phyloP scores from a whole-genome alignment of 495 filamentous ascomycete species.

The Mytilinidion resinicola region DNA sequence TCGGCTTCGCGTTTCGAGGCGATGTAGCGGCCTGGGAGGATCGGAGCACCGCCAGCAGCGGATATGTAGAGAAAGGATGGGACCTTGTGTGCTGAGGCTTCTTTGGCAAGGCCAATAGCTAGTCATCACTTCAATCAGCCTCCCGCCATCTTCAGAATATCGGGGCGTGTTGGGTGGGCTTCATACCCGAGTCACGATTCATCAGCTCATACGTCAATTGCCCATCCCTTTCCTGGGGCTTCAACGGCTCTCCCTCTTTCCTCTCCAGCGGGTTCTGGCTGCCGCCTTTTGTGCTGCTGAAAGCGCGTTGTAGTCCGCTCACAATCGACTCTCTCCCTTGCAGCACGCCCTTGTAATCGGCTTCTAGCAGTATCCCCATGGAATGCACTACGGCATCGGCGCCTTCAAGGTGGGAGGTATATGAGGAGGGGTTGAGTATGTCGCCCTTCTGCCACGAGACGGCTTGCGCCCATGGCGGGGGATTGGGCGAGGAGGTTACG shows the following conservation, averaged over 20 bases:
- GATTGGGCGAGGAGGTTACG: slow-evolving; percentile 62
- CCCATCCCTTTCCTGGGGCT: slow-evolving; percentile 57
- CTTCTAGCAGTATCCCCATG: slow-evolving; percentile 94
- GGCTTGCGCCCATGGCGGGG: slow-evolving; percentile 72
- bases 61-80: slow-evolving; percentile 78
- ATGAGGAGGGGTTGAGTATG: slow-evolving; percentile 73
- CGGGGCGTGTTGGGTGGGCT: slow-evolving; percentile 16
- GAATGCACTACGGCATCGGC: slow-evolving; percentile 84
- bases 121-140: background rate
- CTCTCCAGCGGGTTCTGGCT: slow-evolving; percentile 61
- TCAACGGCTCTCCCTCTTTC: slow-evolving; percentile 50
- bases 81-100: slow-evolving; percentile 58
- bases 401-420: slow-evolving; percentile 60
- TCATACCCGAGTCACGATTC: slow-evolving; percentile 77
- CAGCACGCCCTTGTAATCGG: slow-evolving; percentile 92
- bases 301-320: slow-evolving; percentile 68
- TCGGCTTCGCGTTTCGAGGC: slow-evolving; percentile 90
- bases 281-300: slow-evolving; percentile 57
- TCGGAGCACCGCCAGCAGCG: slow-evolving; percentile 74
- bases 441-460: slow-evolving; percentile 85
- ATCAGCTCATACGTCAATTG: slow-evolving; percentile 96
- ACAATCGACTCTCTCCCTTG: slow-evolving; percentile 71
- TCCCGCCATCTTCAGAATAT: background rate
- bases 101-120: slow-evolving; percentile 77
- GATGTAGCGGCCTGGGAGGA: slow-evolving; percentile 81